These are phyloP conservation scores for Leishmania braziliensis DNA, from an alignment of 208 protist species.

Conservation along the genomic window DNA sequence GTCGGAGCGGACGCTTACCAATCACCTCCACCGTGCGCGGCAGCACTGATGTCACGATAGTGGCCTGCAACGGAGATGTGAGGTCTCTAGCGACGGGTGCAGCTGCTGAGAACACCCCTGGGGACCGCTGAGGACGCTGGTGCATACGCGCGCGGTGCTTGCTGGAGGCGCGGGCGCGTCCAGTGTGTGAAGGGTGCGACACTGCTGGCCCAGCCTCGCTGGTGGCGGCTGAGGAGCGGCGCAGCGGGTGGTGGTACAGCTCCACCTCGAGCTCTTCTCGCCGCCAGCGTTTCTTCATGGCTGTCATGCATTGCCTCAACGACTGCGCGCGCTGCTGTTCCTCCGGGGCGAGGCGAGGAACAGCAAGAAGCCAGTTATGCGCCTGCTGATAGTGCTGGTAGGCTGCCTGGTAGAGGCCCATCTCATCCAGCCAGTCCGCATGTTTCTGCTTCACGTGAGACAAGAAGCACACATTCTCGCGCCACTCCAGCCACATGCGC, in stretches of 20 bases:
- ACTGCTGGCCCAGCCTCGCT: neutral
- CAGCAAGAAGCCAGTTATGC: conserved; percentile 58
- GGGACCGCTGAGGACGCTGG: conserved; percentile 1
- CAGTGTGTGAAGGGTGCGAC: neutral
- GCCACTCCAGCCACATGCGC: conserved; percentile 53
- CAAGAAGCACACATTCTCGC: conserved; percentile 66
- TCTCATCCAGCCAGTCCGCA: conserved; percentile 53
- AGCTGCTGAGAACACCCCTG: neutral
- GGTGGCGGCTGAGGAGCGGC: neutral
- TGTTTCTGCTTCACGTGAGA: conserved; percentile 60
- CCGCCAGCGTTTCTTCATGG: conserved; percentile 34
- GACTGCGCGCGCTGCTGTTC: conserved; percentile 43
- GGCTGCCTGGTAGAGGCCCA: conserved; percentile 40
- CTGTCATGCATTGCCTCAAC: conserved; percentile 42
- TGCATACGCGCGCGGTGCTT: neutral
- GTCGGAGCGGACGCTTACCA: conserved; percentile 7
- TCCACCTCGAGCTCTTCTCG: conserved; percentile 31
- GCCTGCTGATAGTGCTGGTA: conserved; percentile 59
- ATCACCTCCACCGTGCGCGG: conserved; percentile 49
- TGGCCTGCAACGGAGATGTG: conserved; percentile 33
- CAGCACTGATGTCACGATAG: conserved; percentile 68
- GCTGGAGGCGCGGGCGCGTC: too few relatives aligned
- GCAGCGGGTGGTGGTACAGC: conserved; percentile 21
- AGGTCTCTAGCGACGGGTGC: conserved; percentile 1
- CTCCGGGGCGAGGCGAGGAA: conserved; percentile 35